Evolutionary conservation across 208 protist genomes (phyloP), one percentile per base, ranked within the genome.

Genomic region (Trypanosoma congolense): DNA sequence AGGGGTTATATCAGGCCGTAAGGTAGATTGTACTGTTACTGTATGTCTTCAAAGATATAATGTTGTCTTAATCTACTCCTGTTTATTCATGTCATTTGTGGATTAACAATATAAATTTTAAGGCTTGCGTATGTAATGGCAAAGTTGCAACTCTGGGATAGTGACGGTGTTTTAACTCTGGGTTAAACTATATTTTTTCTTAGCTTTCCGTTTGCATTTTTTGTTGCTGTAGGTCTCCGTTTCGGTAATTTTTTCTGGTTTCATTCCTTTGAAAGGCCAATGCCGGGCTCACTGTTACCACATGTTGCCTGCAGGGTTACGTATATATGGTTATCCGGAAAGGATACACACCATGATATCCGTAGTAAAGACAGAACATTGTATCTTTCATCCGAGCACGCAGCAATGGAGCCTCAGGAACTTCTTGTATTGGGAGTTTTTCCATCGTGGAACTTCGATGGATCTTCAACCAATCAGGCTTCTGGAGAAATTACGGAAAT

Each of bases 371-470:
- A 91, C 63, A 61, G 82, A 33, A 93, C 87, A 8, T 72, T 91
- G 70, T 89, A 86, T 53, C 61, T 90, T 2, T 72, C 71, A 14
- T 40, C 49, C 25, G 73, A 77, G 6, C 58, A 91, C 33, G 9
- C 86, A 16, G 33, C 59, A 29, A 74, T 80, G 62, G 59, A 75
- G 25, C 85, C 85, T 10, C 87, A 90, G 60, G 69, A 78, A n/a
- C 56, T 90, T 38, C 71, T 87, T 12, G 76, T 71, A 2, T 69
- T 79, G 25, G 76, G 74, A 0, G 29, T 85, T 51, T 89, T 98
- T 26, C 94, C 95, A 8, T 70, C 95, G n/a, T 98, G 96, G 96
- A 99, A 98, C 75, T 99, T 95, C 66, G 96, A 99, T 59, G 96
- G 96, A 42, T 98, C 96, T 16, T 97, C 87, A 25, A 93, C 87